Evolutionary conservation across 768 basidiomycete genomes (phyloP), one percentile per base, ranked within the genome.

Genomic region (Pilatotrama ljubarskyi): DNA sequence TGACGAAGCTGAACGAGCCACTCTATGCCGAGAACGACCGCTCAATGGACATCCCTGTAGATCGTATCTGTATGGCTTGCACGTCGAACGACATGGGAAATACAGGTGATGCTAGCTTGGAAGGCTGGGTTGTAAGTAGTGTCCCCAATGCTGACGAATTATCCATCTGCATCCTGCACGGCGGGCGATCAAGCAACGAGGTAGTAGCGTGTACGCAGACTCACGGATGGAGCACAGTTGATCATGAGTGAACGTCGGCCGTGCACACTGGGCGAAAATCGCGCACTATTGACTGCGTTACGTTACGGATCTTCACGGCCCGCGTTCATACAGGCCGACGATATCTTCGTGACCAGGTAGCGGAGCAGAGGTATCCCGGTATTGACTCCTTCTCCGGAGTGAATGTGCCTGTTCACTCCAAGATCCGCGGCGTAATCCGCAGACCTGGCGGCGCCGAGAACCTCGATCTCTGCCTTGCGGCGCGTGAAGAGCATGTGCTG

Each of bases 401-500:
- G 44, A 43, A 43, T 41, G 20, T 24, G 15, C 36, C 18, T n/a
- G 49, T 24, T 50, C 6, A 20, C 18, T 20, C 38, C 24, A 46
- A 43, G 24, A 51, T 53, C 54, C 51, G 63, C 35, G 41, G 48
- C 13, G 13, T 50, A 15, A 20, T 43, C 26, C 42, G 53, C 18
- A 26, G 47, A 5, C 58, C 55, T 35, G 41, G 40, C 37, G 51
- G 64, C 51, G 40, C 66, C 73, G 36, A 92, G 69, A 41, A 91
- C 79, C 70, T 98, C 93, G 47, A 95, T 95, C 73, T 98, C 96
- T 3, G 95, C 95, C 73, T 98, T 98, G 44, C 87, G 84, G n/a
- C 91, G 84, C 5, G 75, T 78, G 68, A 90, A 86, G 36, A 98
- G 73, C 83, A 97, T 92, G 64, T 84, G 78, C 71, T 80, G 79